These are phyloP conservation scores for Leucaena leucocephala DNA, from an alignment of 306 rosid species.

Conservation along the genomic window DNA sequence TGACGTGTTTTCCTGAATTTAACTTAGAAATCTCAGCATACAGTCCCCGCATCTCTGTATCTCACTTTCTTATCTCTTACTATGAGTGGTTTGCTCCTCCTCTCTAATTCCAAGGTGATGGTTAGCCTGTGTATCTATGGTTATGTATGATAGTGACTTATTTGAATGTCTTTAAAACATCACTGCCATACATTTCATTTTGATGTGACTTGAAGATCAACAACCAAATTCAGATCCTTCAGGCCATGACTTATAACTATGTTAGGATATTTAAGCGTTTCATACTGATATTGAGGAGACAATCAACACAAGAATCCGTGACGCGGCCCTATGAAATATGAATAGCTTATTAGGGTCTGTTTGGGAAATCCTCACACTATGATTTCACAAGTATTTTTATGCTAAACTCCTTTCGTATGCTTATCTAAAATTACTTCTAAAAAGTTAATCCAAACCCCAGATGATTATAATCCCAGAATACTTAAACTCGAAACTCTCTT, in stretches of 20 bases:
- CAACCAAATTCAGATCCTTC: not conserved
- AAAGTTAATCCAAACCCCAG: not conserved
- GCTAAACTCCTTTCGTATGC: too few species aligned
- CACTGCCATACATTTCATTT: slow-evolving; percentile 1
- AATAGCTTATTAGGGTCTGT: not conserved
- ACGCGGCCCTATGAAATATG: not conserved
- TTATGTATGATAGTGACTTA: not conserved
- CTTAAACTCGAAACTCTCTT: not conserved
- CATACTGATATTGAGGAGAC: not conserved
- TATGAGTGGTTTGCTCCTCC: slow-evolving; percentile 7
- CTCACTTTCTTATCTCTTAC: slow-evolving; percentile 26
- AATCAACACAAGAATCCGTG: not conserved
- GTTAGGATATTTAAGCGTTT: not conserved
- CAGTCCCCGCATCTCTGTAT: not conserved
- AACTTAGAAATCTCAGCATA: not conserved
- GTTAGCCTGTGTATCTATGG: slow-evolving; percentile 17
- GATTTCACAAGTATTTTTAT: too few species aligned
- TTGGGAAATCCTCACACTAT: too few species aligned
- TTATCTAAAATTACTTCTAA: too few species aligned
- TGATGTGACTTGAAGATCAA: not conserved
- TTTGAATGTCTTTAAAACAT: not conserved
- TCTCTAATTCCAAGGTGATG: slow-evolving; percentile 14
- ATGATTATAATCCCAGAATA: not conserved
- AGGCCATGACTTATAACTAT: not conserved
- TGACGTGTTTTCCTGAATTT: slow-evolving; percentile 35